These are phyloP conservation scores for Mycena latifolia DNA, from an alignment of 768 basidiomycete species.

Conservation along the genomic window DNA sequence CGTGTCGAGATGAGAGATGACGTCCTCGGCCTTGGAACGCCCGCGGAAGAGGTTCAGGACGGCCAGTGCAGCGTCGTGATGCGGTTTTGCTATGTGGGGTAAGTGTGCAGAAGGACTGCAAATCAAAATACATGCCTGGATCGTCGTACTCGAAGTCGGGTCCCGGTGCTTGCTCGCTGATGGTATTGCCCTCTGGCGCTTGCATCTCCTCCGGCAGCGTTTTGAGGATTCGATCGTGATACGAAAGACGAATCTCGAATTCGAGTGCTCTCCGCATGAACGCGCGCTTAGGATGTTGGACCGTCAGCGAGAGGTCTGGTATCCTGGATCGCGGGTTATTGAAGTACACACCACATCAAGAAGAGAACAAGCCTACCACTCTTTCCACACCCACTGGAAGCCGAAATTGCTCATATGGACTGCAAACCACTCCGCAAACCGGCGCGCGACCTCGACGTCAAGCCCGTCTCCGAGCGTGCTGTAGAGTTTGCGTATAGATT, in stretches of 20 bases:
- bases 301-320: conserved; percentile 79
- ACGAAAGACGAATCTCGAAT: conserved; percentile 91
- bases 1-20: conserved; percentile 78
- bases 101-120: conserved; percentile 11
- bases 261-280: conserved; percentile 92
- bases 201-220: conserved; percentile 90
- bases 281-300: conserved; percentile 86
- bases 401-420: conserved; percentile 98
- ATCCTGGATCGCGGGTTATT: conserved; percentile 65
- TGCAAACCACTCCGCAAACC: conserved; percentile 96
- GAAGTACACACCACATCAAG: neutral
- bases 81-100: conserved; percentile 70
- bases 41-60: conserved; percentile 87
- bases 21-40: conserved; percentile 83
- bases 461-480: conserved; percentile 83
- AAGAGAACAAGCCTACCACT: conserved; percentile 73
- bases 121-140: conserved; percentile 60
- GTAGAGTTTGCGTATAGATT: conserved; percentile 93
- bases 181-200: conserved; percentile 67
- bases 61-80: conserved; percentile 84
- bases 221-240: conserved; percentile 92
- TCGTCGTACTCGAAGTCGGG: conserved; percentile 90
- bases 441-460: conserved; percentile 84
- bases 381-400: conserved; percentile 99
- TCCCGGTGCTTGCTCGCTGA: conserved; percentile 79